A percentile compares a stretch with the other conserved stretches of the same genome.
Evolutionary conservation across 225 moss, liverwort and hornwort species (phyloP).

Genomic region (Rhytidiadelphus loreus): DNA sequence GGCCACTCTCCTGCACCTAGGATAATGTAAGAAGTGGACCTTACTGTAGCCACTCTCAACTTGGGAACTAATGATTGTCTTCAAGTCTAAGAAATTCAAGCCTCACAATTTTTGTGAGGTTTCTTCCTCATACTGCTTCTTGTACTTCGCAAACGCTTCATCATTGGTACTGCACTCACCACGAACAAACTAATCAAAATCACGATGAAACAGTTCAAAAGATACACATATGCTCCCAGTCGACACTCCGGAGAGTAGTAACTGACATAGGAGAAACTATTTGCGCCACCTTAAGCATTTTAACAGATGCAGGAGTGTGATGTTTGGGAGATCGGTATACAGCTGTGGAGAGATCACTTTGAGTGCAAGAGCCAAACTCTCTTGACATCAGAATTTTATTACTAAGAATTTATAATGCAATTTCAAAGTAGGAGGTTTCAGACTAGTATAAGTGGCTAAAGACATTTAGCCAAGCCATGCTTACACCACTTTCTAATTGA

Average conservation of each 20-base stretch:
- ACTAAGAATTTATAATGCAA: neutral
- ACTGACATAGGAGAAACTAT: neutral
- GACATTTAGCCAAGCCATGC: neutral
- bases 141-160: constrained; percentile 57
- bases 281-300: neutral
- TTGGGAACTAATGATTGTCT: neutral
- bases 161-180: constrained; percentile 75
- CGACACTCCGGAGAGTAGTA: neutral
- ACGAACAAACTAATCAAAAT: neutral
- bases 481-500: neutral
- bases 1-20: neutral
- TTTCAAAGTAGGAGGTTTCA: neutral
- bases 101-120: constrained; percentile 27
- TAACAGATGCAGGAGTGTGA: neutral
- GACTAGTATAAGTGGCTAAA: neutral
- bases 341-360: neutral
- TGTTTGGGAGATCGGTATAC: neutral
- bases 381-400: neutral
- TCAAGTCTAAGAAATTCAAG: neutral
- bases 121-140: constrained; percentile 71
- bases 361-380: neutral
- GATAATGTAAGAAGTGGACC: neutral
- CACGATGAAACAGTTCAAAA: neutral
- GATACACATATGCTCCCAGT: neutral
- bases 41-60: neutral